These are phyloP conservation scores for Aspergillus viridinutans DNA, from an alignment of 2,329 filamentous ascomycete genomes.

Conservation along the genomic window DNA sequence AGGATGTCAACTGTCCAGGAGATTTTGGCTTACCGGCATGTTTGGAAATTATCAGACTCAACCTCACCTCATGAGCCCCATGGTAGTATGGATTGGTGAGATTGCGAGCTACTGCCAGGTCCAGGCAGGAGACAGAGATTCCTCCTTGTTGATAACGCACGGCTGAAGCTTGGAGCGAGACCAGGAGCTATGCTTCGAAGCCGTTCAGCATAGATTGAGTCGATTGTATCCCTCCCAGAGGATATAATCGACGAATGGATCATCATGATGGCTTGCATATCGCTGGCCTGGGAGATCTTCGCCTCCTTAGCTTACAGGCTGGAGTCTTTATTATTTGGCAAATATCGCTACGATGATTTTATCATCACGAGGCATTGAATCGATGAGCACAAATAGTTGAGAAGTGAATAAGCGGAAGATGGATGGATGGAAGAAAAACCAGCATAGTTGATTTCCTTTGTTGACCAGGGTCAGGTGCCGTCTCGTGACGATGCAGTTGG, in stretches of 20 bases:
- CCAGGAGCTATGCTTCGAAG: not conserved
- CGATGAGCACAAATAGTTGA: not conserved
- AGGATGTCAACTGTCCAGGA: not conserved
- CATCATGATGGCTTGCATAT: not conserved
- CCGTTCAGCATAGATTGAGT: not conserved
- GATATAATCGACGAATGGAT: not conserved
- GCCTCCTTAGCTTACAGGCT: too few relatives aligned
- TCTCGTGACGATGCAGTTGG: not conserved
- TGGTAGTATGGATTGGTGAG: not conserved
- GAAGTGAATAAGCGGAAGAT: not conserved
- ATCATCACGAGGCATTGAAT: not conserved
- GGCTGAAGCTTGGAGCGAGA: not conserved
- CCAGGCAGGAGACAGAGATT: not conserved
- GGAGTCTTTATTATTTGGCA: not conserved
- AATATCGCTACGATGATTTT: not conserved
- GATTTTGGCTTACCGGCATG: not conserved
- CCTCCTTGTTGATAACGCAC: not conserved
- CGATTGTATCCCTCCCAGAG: not conserved
- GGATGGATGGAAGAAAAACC: not conserved
- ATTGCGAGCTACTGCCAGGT: not conserved
- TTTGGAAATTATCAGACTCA: not conserved
- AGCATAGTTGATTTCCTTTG: not conserved
- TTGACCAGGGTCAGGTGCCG: not conserved
- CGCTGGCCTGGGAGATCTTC: not conserved
- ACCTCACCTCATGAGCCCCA: not conserved